These are phyloP conservation scores for Glutinoglossum americanum DNA, from an alignment of 495 filamentous ascomycete species.

Conservation along the genomic window DNA sequence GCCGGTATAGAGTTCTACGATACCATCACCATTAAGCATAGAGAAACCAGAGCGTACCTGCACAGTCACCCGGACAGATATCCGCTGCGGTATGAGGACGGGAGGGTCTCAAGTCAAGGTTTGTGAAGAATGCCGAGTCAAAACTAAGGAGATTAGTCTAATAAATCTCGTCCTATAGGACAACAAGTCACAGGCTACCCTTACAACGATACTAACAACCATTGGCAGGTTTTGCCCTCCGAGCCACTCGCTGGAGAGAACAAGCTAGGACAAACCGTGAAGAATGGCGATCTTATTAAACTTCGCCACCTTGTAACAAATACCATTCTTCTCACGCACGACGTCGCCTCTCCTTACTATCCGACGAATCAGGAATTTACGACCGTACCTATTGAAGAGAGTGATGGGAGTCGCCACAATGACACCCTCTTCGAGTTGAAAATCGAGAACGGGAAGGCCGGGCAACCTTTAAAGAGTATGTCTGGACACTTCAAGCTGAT, in stretches of 20 bases:
- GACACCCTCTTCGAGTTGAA: slow-evolving; percentile 87
- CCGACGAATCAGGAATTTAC: slow-evolving; percentile 99
- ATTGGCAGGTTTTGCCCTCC: slow-evolving; percentile 80
- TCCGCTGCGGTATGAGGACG: slow-evolving; percentile 89
- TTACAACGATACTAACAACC: slow-evolving; percentile 95
- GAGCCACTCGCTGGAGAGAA: slow-evolving; percentile 29
- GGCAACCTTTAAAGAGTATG: slow-evolving; percentile 73
- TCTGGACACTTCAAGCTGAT: slow-evolving; percentile 87
- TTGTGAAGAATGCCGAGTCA: not conserved
- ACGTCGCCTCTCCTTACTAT: slow-evolving; percentile 92
- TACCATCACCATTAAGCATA: slow-evolving; percentile 69
- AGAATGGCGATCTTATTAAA: slow-evolving; percentile 71
- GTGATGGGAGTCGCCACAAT: slow-evolving; percentile 55
- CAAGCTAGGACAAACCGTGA: slow-evolving; percentile 37
- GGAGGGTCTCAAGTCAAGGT: slow-evolving; percentile 87
- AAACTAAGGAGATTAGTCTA: slow-evolving; percentile 2
- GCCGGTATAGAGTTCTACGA: slow-evolving; percentile 80
- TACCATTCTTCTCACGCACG: slow-evolving; percentile 77
- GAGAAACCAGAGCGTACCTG: slow-evolving; percentile 89
- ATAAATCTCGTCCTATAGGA: slow-evolving; percentile 8
- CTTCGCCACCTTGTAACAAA: slow-evolving; percentile 76
- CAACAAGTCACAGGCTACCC: slow-evolving; percentile 98
- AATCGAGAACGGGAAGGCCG: slow-evolving; percentile 65
- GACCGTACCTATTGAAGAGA: slow-evolving; percentile 49
- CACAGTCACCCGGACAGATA: slow-evolving; percentile 84